Conservation (phyloP, 768 basidiomycete species). For the Suillus bovinus region DNA sequence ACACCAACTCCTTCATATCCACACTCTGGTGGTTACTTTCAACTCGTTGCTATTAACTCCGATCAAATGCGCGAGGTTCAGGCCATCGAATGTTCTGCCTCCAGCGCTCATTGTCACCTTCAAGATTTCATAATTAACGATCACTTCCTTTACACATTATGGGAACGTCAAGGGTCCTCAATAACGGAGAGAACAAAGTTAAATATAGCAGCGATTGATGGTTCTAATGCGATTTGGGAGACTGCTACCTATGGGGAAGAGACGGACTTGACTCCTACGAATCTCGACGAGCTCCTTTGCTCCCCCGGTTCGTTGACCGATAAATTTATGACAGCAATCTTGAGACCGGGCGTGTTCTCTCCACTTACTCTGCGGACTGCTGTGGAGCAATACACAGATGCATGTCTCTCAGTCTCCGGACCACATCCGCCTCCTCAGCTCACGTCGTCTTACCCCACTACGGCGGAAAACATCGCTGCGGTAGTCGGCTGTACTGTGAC, state of each 20-base stretch:
- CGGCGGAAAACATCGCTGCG: slow-evolving; percentile 75
- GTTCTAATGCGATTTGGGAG: slow-evolving; percentile 47
- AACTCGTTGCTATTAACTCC: slow-evolving; percentile 53
- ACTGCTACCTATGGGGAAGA: slow-evolving; percentile 64
- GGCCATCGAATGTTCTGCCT: slow-evolving; percentile 56
- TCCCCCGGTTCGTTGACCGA: slow-evolving; percentile 70
- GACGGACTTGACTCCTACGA: slow-evolving; percentile 78
- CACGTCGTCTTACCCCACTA: slow-evolving; percentile 58
- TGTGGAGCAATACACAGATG: slow-evolving; percentile 77
- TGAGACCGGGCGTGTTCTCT: slow-evolving; percentile 89
- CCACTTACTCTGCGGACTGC: slow-evolving; percentile 77
- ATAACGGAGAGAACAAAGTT: slow-evolving; percentile 60
- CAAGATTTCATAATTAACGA: slow-evolving; percentile 72
- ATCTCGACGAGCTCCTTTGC: slow-evolving; percentile 82
- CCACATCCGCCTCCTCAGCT: slow-evolving; percentile 55
- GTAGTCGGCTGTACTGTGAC: slow-evolving; percentile 87
- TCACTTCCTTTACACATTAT: slow-evolving; percentile 63
- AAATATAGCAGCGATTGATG: slow-evolving; percentile 36
- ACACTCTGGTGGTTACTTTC: slow-evolving; percentile 79
- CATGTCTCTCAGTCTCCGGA: slow-evolving; percentile 66
- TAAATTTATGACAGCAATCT: slow-evolving; percentile 79
- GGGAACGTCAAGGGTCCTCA: slow-evolving; percentile 81
- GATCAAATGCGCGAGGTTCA: slow-evolving; percentile 63
- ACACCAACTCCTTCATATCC: slow-evolving; percentile 65
- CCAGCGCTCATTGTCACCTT: slow-evolving; percentile 67